Conservation (phyloP, 1,139 yeast genomes). For the Blastobotrys petasosporus region DNA sequence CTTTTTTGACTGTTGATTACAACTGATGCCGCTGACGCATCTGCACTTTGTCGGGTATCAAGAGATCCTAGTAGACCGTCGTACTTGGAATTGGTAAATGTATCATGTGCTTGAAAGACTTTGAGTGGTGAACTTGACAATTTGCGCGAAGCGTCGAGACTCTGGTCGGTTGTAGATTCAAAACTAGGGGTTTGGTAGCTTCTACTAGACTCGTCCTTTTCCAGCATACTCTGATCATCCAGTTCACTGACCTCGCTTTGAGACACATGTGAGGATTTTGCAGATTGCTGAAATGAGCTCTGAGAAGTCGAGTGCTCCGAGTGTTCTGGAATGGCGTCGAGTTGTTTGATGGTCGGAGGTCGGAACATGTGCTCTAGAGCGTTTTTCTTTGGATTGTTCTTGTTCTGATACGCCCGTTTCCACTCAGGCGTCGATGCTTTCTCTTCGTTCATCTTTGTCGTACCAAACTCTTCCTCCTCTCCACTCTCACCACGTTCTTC, state of each 20-base stretch:
- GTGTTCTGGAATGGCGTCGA: conserved; percentile 12
- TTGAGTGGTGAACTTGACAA: conserved; percentile 22
- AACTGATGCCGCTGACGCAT: background rate
- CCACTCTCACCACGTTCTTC: conserved; percentile 2
- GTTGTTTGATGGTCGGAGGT: conserved; percentile 10
- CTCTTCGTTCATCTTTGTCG: conserved; percentile 7
- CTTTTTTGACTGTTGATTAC: conserved; percentile 1
- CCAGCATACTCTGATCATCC: background rate
- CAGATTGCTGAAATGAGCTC: background rate
- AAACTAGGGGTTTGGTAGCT: background rate
- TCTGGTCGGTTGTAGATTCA: background rate
- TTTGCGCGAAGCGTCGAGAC: conserved; percentile 9
- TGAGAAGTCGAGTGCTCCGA: background rate
- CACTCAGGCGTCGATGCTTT: conserved; percentile 14
- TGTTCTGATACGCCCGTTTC: conserved; percentile 12
- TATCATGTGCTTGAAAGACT: conserved; percentile 25
- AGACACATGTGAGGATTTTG: background rate
- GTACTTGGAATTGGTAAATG: conserved; percentile 25
- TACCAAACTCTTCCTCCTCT: conserved; percentile 1
- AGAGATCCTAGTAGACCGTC: conserved; percentile 23
- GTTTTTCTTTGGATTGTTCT: conserved; percentile 1
- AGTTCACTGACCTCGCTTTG: background rate
- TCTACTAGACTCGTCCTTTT: no score
- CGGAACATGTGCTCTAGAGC: conserved; percentile 8
- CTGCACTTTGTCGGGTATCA: conserved; percentile 14